Conservation (phyloP, 495 filamentous ascomycete genomes). For the Podospora anserina region DNA sequence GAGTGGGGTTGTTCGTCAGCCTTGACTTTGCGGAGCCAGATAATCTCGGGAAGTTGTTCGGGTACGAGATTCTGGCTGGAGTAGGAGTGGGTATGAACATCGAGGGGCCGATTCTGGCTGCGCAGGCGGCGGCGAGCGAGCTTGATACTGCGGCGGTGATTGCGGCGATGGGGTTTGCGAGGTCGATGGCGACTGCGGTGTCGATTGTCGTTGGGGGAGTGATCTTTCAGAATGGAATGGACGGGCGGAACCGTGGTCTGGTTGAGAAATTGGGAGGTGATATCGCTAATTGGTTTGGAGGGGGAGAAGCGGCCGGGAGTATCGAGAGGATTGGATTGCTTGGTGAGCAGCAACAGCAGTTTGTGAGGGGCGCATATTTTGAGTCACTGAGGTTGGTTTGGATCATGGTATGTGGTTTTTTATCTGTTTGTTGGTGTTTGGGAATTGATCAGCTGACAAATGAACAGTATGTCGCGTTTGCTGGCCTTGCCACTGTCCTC, state of each 20-base stretch:
- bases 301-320: conserved; percentile 52
- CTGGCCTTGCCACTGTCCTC: not conserved
- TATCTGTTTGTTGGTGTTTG: not conserved
- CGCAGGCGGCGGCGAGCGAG: conserved; percentile 62
- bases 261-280: conserved; percentile 35
- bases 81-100: conserved; percentile 62
- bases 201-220: conserved; percentile 73
- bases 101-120: conserved; percentile 68
- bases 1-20: conserved; percentile 59
- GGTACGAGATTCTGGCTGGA: conserved; percentile 62
- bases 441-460: not conserved
- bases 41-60: conserved; percentile 53
- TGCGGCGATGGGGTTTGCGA: conserved; percentile 65
- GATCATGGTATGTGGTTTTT: conserved; percentile 42
- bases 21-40: conserved; percentile 35
- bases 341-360: conserved; percentile 39
- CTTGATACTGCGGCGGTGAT: conserved; percentile 69
- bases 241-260: conserved; percentile 32
- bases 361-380: conserved; percentile 52
- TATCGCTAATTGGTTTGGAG: conserved; percentile 38
- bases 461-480: conserved; percentile 3
- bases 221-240: conserved; percentile 62
- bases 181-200: conserved; percentile 64
- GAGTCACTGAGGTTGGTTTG: conserved; percentile 61
- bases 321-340: conserved; percentile 52